Base-by-base conservation (phyloP, 441 rosid species). In the Cnidoscolus chayamansa region DNA sequence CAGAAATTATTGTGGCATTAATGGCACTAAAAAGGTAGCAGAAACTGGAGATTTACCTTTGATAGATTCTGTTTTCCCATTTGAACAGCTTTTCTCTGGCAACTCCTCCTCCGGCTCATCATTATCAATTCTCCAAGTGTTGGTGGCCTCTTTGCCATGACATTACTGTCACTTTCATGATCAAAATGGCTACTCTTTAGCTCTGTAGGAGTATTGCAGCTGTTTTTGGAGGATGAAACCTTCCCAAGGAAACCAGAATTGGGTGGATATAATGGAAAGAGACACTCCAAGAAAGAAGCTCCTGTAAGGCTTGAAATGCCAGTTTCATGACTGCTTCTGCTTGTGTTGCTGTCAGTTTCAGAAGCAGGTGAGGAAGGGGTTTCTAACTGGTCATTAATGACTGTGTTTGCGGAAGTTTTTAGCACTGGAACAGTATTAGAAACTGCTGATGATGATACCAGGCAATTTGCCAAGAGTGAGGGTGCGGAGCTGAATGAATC, bases 81-180 rank as follows among this genome's bases (percentile, higher is more conserved):
- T 72, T 83, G 84, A 74, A 66, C 84, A 51, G 93, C 87, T 83
- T 88, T 88, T 77, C 89, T 84, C 72, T 84, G 85, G 74, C 77
- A 81, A 68, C 96, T 91, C 85, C 84, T 87, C 86, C 85, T 85
- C 37, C 87, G 79, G 79, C 94, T 90, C 89, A 88, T 82, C 97
- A 90, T 84, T 81, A 92, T 94, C 77, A 90, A 78, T 81, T 92
- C 97, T 74, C 88, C 96, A 0, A 94, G 97, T 67, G 96, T 94
- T 57, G 81, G 80, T 7, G 94, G 79, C 68, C 51, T 79, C 74
- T 86, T 88, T 66, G 84, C 66, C 64, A 73, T 54, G 20, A 68
- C 69, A 79, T 75, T 80, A 49, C 74, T 76, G 20, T 70, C 78
- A 70, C 74, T 79, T 68, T 68, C 80, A 55, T 6, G 17, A 63